A percentile compares a stretch with the other conserved stretches of the same genome.
phyloP scores from a whole-genome alignment of 2,329 filamentous ascomycete genomes.

The Pestalotiopsis sp. region DNA sequence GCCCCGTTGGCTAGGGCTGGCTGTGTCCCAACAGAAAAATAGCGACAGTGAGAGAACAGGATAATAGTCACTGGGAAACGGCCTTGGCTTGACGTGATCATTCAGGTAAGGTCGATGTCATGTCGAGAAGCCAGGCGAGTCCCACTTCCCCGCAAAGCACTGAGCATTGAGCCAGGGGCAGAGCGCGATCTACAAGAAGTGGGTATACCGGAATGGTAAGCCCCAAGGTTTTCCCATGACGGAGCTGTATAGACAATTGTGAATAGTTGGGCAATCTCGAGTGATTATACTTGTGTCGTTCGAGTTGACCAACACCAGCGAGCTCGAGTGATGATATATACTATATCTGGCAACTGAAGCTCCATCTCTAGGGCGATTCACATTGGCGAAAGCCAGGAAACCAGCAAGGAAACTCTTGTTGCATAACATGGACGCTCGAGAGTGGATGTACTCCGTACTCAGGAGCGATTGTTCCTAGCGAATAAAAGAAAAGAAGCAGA shows the following conservation, averaged over 20 bases:
- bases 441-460: constrained; percentile 2
- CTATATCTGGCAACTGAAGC: neutral
- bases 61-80: neutral
- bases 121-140: neutral
- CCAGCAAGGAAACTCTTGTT: neutral
- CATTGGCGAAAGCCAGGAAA: neutral
- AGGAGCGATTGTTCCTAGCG: constrained; percentile 21
- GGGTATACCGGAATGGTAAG: neutral
- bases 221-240: neutral
- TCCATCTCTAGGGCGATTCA: neutral
- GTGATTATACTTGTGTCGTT: neutral
- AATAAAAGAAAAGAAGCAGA: constrained; percentile 6
- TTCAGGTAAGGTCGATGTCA: neutral
- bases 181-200: constrained; percentile 2
- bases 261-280: neutral
- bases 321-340: neutral
- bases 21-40: neutral
- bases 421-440: neutral
- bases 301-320: neutral
- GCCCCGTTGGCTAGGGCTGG: neutral
- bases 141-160: constrained; percentile 9
- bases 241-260: neutral
- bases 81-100: neutral
- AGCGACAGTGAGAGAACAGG: neutral
- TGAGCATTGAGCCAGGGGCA: neutral